Percentiles rank a stretch among this genome's conserved stretches.
These are phyloP conservation scores for Penicillium vulpinum DNA, from an alignment of 2,329 filamentous ascomycete species.

Conservation along the genomic window DNA sequence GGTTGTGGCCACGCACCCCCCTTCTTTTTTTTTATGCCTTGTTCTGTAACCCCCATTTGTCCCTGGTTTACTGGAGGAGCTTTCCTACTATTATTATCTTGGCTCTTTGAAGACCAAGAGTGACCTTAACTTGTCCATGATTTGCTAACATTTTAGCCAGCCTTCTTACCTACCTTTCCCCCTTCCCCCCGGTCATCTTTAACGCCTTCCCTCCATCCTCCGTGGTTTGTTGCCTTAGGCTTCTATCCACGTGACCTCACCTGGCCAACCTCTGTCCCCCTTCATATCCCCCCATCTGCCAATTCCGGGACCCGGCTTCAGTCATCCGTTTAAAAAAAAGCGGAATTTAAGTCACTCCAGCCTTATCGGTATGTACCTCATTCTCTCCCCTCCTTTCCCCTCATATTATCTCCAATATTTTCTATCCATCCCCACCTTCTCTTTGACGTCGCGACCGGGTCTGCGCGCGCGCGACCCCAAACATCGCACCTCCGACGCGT, in stretches of 20 bases:
- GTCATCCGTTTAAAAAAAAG: slow-evolving; percentile 39
- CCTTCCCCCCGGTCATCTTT: slow-evolving; percentile 5
- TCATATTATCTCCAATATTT: slow-evolving; percentile 3
- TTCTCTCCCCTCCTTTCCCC: slow-evolving; percentile 13
- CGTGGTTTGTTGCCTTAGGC: slow-evolving; percentile 22
- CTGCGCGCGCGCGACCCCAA: slow-evolving; percentile 25
- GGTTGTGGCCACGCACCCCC: slow-evolving; percentile 24
- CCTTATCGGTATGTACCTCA: slow-evolving; percentile 44
- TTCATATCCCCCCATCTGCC: slow-evolving; percentile 21
- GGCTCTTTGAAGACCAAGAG: neutral
- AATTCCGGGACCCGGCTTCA: slow-evolving; percentile 41
- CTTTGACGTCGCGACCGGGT: slow-evolving; percentile 23
- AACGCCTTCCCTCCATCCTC: neutral
- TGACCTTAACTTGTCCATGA: neutral
- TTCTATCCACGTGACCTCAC: slow-evolving; percentile 23
- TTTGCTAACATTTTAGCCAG: slow-evolving; percentile 11
- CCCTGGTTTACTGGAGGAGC: slow-evolving; percentile 3
- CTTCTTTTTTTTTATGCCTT: neutral
- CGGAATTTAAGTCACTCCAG: slow-evolving; percentile 41
- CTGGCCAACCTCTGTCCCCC: slow-evolving; percentile 32
- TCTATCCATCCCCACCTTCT: slow-evolving; percentile 7
- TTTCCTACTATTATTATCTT: slow-evolving; percentile 12
- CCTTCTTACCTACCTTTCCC: slow-evolving; percentile 1
- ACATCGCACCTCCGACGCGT: slow-evolving; percentile 25
- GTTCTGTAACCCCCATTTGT: slow-evolving; percentile 2